Evolutionary conservation across 2,329 filamentous ascomycete species (phyloP).

Genomic region (Colletotrichum musae): DNA sequence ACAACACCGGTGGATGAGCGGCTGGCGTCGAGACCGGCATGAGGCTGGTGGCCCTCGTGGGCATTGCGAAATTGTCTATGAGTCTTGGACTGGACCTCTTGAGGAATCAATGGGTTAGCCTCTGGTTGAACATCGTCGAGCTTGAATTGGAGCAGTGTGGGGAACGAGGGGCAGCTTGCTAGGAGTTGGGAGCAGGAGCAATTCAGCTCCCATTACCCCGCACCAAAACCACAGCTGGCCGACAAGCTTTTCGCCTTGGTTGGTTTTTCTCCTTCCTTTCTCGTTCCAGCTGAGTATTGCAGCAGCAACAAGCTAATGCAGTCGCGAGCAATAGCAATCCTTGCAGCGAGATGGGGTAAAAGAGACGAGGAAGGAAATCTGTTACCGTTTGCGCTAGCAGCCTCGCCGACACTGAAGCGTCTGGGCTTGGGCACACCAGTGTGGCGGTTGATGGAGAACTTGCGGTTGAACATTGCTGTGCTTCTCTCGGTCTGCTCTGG

Average conservation of each 20-base stretch:
- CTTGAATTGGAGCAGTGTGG: conserved; percentile 36
- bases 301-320: not conserved
- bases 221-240: conserved; percentile 28
- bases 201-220: conserved; percentile 39
- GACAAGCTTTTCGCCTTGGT: conserved; percentile 32
- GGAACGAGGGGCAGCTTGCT: conserved; percentile 39
- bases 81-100: conserved; percentile 86
- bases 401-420: conserved; percentile 72
- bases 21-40: conserved; percentile 90
- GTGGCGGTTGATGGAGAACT: conserved; percentile 78
- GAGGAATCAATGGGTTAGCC: conserved; percentile 37
- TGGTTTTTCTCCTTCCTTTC: conserved; percentile 4
- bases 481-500: not conserved
- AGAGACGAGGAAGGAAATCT: not conserved
- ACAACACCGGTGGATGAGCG: conserved; percentile 94
- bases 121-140: conserved; percentile 21
- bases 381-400: conserved; percentile 53
- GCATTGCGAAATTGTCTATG: conserved; percentile 91
- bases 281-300: too few species aligned
- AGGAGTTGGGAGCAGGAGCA: conserved; percentile 23
- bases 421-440: conserved; percentile 73
- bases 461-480: conserved; percentile 68
- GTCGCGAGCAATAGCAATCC: not conserved
- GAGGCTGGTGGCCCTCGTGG: conserved; percentile 91
- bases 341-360: not conserved